Percentiles rank a stretch among this genome's conserved stretches.
Evolutionary conservation across 352 stramenopile species (phyloP).

Genomic region (Globisporangium acanthophoron): DNA sequence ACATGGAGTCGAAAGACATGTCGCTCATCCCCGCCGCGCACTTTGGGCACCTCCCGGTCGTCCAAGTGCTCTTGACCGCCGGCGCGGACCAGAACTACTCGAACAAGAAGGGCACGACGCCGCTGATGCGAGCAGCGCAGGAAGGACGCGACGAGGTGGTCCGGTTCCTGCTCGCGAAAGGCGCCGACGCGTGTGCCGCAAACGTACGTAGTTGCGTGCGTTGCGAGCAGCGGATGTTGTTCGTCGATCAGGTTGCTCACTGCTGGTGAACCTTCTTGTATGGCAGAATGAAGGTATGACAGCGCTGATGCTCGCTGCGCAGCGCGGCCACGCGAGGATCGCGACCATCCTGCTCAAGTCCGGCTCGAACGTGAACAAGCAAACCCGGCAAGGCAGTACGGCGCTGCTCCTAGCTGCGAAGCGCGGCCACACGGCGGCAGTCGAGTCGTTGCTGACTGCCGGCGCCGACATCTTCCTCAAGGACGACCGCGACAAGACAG

Average conservation of each 20-base stretch:
- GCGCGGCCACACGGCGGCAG: conserved; percentile 68
- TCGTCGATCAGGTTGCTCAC: neutral
- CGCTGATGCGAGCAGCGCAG: conserved; percentile 81
- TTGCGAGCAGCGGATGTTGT: neutral
- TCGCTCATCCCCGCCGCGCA: conserved; percentile 80
- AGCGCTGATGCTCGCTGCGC: conserved; percentile 78
- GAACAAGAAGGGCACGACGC: conserved; percentile 86
- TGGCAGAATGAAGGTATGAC: conserved; percentile 84
- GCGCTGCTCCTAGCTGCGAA: conserved; percentile 81
- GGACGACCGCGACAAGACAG: conserved; percentile 84
- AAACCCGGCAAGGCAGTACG: conserved; percentile 82
- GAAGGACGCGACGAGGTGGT: conserved; percentile 79
- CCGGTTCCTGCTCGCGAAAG: conserved; percentile 64
- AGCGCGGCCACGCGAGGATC: conserved; percentile 77
- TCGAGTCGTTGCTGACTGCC: conserved; percentile 73
- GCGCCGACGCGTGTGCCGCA: conserved; percentile 59
- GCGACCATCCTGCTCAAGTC: conserved; percentile 76
- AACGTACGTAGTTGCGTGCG: conserved; percentile 33
- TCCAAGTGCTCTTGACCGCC: conserved; percentile 62
- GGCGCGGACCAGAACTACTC: conserved; percentile 76
- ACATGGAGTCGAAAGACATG: conserved; percentile 83
- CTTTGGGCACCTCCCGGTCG: conserved; percentile 74
- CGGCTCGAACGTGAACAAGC: conserved; percentile 84
- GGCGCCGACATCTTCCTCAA: conserved; percentile 86
- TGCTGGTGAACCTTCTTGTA: too few relatives aligned